A percentile compares a stretch with the other conserved stretches of the same genome.
Evolutionary conservation across 2,329 filamentous ascomycete species (phyloP).

Genomic region (Cytospora schulzeri): DNA sequence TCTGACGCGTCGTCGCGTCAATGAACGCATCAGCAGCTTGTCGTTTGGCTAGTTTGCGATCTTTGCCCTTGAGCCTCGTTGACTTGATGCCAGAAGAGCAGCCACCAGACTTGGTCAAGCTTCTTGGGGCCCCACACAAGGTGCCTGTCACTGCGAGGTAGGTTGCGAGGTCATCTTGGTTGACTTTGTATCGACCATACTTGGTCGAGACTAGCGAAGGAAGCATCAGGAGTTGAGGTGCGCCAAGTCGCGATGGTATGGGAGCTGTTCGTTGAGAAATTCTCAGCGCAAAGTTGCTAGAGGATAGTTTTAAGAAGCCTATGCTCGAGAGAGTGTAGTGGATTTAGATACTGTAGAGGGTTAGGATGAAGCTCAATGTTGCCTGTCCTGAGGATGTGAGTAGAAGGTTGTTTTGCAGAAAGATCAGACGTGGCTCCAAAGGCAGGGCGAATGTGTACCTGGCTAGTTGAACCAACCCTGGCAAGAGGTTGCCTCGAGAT

Average conservation of each 20-base stretch:
- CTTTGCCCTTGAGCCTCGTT: slow-evolving; percentile 8
- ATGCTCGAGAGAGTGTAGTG: neutral
- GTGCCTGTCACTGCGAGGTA: slow-evolving; percentile 10
- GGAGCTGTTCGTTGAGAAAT: no score
- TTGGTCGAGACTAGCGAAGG: slow-evolving; percentile 10
- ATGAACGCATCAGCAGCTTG: neutral
- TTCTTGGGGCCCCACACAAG: slow-evolving; percentile 5
- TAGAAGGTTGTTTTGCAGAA: neutral
- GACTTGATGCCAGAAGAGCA: slow-evolving; percentile 2
- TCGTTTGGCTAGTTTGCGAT: slow-evolving; percentile 15
- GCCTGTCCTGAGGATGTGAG: neutral
- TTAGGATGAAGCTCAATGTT: neutral
- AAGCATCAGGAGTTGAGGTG: neutral
- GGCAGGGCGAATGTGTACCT: no score
- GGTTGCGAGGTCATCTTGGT: slow-evolving; percentile 15
- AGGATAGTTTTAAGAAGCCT: neutral
- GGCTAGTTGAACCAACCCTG: no score
- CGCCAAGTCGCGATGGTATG: neutral
- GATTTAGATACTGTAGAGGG: neutral
- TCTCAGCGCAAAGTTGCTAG: neutral
- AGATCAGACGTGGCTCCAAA: neutral
- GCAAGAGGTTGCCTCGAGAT: no score
- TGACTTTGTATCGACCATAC: slow-evolving; percentile 13
- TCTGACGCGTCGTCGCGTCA: slow-evolving; percentile 5
- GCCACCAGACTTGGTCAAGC: neutral